These are phyloP conservation scores for Beta macrorhiza DNA, from an alignment of 179 eudicot species.

Conservation along the genomic window DNA sequence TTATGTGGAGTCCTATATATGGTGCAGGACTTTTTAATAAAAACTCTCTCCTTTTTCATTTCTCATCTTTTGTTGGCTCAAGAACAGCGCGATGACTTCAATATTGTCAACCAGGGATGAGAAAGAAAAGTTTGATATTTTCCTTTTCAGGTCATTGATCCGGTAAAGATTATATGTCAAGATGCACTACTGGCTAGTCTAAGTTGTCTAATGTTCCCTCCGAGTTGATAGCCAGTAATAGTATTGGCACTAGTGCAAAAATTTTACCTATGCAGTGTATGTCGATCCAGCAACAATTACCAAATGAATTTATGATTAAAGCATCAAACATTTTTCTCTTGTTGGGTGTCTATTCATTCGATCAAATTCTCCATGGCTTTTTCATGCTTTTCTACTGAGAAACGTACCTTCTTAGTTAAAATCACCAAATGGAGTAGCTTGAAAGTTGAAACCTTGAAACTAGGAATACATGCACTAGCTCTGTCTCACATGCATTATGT, in stretches of 20 bases:
- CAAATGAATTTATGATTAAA: not conserved
- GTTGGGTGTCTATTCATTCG: not conserved
- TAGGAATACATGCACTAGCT: not conserved
- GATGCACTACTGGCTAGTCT: not conserved
- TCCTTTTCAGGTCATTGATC: not conserved
- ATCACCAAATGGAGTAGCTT: not conserved
- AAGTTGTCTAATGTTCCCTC: not conserved
- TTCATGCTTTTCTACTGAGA: no score
- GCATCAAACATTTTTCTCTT: not conserved
- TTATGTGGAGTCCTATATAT: no score
- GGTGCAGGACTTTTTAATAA: no score
- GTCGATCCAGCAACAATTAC: not conserved
- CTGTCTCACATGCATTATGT: not conserved
- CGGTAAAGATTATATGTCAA: not conserved
- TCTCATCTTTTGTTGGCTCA: not conserved
- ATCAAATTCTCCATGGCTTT: not conserved
- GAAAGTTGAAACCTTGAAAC: not conserved
- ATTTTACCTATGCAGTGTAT: no score
- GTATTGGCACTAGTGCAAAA: not conserved
- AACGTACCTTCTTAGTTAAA: no score
- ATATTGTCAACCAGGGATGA: not conserved
- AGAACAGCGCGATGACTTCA: not conserved
- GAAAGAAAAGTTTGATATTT: not conserved
- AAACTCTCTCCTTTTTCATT: not conserved
- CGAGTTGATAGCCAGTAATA: not conserved